A percentile compares a stretch with the other conserved stretches of the same genome.
These are phyloP conservation scores for Parathielavia hyrcaniae DNA, from an alignment of 495 filamentous ascomycete species.

Conservation along the genomic window DNA sequence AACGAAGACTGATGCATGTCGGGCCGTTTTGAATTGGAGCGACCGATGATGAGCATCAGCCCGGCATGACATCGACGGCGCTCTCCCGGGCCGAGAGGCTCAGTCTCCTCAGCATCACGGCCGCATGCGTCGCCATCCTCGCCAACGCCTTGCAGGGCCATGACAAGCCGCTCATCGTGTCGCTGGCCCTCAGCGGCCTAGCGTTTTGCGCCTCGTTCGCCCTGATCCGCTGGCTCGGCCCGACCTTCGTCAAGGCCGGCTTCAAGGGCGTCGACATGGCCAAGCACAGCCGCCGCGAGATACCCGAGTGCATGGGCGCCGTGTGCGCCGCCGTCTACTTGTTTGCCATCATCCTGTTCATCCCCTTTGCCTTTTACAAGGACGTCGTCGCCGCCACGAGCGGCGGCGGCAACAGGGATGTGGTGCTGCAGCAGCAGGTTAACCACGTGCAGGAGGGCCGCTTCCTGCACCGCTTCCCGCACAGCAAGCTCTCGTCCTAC, in stretches of 20 bases:
- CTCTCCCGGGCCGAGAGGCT: conserved; percentile 65
- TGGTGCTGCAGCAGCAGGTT: conserved; percentile 58
- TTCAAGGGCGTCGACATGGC: conserved; percentile 87
- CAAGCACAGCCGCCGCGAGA: conserved; percentile 61
- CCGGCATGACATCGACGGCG: conserved; percentile 20
- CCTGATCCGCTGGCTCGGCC: conserved; percentile 90
- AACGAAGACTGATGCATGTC: neutral
- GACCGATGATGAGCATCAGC: neutral
- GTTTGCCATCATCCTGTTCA: conserved; percentile 77
- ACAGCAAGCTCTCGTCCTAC: conserved; percentile 94
- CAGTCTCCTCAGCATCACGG: conserved; percentile 61
- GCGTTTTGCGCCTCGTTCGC: conserved; percentile 74
- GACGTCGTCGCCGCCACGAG: conserved; percentile 95
- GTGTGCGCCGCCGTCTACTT: conserved; percentile 91
- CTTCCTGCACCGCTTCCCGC: conserved; percentile 83
- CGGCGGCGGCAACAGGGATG: conserved; percentile 85
- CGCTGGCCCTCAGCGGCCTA: conserved; percentile 76
- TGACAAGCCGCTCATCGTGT: conserved; percentile 83
- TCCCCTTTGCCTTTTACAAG: conserved; percentile 96
- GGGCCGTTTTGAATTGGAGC: neutral
- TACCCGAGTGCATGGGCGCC: conserved; percentile 97
- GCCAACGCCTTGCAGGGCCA: conserved; percentile 73
- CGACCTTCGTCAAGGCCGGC: conserved; percentile 79
- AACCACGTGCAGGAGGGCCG: conserved; percentile 69
- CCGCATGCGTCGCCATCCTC: conserved; percentile 66